These are phyloP conservation scores for Euphrasia arctica DNA, from an alignment of 305 asterid genomes.

Conservation along the genomic window DNA sequence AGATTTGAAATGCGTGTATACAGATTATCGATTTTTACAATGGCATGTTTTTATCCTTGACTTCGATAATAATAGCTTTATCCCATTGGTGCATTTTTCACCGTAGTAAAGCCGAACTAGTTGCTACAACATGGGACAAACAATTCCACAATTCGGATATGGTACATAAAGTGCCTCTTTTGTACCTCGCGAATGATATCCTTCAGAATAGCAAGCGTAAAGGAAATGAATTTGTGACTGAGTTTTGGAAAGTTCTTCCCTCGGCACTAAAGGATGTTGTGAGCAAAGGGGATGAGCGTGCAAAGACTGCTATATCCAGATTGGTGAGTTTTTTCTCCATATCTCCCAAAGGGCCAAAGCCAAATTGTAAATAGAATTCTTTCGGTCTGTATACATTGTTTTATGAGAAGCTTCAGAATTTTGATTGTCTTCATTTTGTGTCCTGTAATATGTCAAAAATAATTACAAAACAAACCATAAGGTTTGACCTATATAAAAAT, in stretches of 20 bases:
- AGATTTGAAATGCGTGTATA: background rate
- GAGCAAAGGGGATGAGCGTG: conserved; percentile 67
- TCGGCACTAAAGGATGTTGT: conserved; percentile 68
- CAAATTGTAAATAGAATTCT: background rate
- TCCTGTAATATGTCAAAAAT: no score
- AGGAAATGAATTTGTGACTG: conserved; percentile 85
- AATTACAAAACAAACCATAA: no score
- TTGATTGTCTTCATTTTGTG: no score
- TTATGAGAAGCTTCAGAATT: no score
- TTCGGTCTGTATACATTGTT: no score
- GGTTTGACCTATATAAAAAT: no score
- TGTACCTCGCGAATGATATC: conserved; percentile 92
- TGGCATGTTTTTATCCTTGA: conserved; percentile 36
- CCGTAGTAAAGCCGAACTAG: conserved; percentile 82
- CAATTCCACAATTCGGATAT: conserved; percentile 70
- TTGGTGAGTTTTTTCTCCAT: conserved; percentile 54
- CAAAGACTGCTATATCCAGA: conserved; percentile 63
- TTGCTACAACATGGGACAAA: conserved; percentile 86
- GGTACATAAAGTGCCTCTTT: conserved; percentile 75
- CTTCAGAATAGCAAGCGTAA: conserved; percentile 94
- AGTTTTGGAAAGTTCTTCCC: conserved; percentile 96
- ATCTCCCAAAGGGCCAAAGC: background rate
- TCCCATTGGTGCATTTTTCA: conserved; percentile 98
- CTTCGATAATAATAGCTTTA: conserved; percentile 47
- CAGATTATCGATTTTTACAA: background rate